Conservation (phyloP, 495 filamentous ascomycete genomes). For the Ascobolus immersus region DNA sequence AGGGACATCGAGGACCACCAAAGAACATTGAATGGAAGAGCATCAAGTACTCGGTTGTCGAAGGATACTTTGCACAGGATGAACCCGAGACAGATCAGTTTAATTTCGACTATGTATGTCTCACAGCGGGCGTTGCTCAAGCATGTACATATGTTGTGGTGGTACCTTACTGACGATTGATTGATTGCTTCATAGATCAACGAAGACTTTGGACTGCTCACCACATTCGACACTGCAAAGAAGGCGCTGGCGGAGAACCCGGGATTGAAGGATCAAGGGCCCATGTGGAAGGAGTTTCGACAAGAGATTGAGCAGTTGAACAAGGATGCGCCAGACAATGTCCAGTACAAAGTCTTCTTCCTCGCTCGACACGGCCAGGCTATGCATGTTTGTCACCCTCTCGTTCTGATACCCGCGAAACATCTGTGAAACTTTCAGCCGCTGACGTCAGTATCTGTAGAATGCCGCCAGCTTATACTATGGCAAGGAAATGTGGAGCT, state of each 20-base stretch:
- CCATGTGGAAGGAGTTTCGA: conserved; percentile 44
- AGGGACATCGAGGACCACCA: no score
- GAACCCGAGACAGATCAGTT: conserved; percentile 32
- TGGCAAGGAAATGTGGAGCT: conserved; percentile 46
- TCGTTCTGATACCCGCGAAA: conserved; percentile 10
- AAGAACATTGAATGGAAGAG: conserved; percentile 3
- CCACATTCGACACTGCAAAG: conserved; percentile 6
- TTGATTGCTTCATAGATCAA: conserved; percentile 23
- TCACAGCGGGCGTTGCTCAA: background rate
- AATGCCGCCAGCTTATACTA: conserved; percentile 41
- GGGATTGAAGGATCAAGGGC: conserved; percentile 7
- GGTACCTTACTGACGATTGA: background rate
- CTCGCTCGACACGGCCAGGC: conserved; percentile 47
- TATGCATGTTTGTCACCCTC: conserved; percentile 25
- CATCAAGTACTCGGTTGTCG: conserved; percentile 36
- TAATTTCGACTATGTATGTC: conserved; percentile 39
- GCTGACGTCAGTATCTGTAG: conserved; percentile 25
- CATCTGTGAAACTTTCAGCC: conserved; percentile 2
- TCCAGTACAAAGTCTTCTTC: conserved; percentile 43
- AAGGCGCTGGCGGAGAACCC: conserved; percentile 1
- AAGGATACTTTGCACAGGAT: conserved; percentile 49
- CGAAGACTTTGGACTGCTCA: conserved; percentile 32
- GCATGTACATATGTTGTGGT: background rate
- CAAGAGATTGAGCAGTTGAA: conserved; percentile 31
- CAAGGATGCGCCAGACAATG: conserved; percentile 19